Conservation (phyloP, 1,284 basidiomycete genomes). For the Rhodotorula sp. region DNA sequence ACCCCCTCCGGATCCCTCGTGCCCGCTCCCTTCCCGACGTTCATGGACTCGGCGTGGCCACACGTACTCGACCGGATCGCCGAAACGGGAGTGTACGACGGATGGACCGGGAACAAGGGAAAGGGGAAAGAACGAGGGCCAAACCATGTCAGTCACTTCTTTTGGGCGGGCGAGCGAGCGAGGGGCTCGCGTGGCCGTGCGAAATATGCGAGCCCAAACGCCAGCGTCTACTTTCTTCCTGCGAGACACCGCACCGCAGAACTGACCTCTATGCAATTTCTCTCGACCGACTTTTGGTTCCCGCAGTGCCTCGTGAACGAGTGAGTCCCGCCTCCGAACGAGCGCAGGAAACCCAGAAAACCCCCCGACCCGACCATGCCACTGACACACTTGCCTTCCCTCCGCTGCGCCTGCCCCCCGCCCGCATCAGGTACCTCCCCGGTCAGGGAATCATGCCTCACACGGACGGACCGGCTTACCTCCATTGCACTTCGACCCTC, state of each 20-base stretch:
- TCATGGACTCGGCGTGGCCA: constrained; percentile 44
- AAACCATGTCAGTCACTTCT: constrained; percentile 36
- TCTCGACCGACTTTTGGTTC: not conserved
- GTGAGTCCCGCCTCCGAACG: constrained; percentile 7
- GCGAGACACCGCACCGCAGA: not conserved
- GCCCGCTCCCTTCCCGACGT: constrained; percentile 46
- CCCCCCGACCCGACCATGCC: too few relatives aligned
- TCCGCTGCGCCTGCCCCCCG: too few relatives aligned
- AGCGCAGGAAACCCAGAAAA: too few relatives aligned
- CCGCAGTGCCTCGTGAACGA: constrained; percentile 39
- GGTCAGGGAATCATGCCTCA: constrained; percentile 96
- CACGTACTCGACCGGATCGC: constrained; percentile 44
- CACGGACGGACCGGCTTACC: constrained; percentile 85
- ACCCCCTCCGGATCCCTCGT: constrained; percentile 42
- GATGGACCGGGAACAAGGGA: constrained; percentile 7
- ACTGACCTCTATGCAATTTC: not conserved
- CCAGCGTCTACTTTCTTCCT: not conserved
- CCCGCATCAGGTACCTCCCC: constrained; percentile 63
- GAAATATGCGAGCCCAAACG: too few relatives aligned
- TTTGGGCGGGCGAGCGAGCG: too few relatives aligned
- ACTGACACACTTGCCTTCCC: not conserved
- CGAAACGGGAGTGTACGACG: constrained; percentile 44
- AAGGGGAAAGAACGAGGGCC: constrained; percentile 18
- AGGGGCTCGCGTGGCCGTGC: not conserved
- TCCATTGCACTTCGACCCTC: constrained; percentile 82